Base-by-base conservation (phyloP, 306 rosid species). In the Potentilla sterilis region DNA sequence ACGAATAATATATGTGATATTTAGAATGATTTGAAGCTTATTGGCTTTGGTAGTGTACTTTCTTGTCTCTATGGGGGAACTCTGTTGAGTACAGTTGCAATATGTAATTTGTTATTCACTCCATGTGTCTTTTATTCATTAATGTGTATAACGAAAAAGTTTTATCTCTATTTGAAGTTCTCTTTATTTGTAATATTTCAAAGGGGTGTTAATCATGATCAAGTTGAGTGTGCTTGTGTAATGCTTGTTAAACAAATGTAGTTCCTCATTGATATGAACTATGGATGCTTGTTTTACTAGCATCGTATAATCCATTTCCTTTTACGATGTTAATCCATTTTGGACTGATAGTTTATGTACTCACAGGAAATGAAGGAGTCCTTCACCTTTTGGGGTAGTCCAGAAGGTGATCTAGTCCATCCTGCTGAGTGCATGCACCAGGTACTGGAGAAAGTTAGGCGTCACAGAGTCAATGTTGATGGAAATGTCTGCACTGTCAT, bases 351-450 rank as follows among this genome's bases (percentile, higher is more conserved):
- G 22, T 32, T 63, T 44, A 75, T 76, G 68, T 81, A 77, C 70
- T 73, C 51, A 73, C 89, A 95, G 99, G 99, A 95, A 88, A 93
- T 95, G 82, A 90, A 89, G 19, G 85, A 79, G 70, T 61, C 97
- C 3, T 95, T 95, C 68, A 54, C 84, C 13, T 95, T 92, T 81
- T 95, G 99, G 99, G 97, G 96, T 58, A 92, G 97, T 69, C 85
- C 97, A 12, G 99, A 92, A 82, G 99, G 97, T 77, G 99, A 95
- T 72, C 59, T 90, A 40, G 87, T 95, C 71, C 97, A 95, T 83
- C 99, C 99, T 38, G 97, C 99, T 7, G 99, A 95, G 81, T 93
- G 97, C 81, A 92, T 95, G 96, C 90, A 95, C 86, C 96, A 95
- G 82, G 83, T 95, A 83, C 97, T 95, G 49, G 98, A 95, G 92